These are phyloP conservation scores for Oryza glaberrima DNA, from an alignment of 176 grass and related monocot species.

Conservation along the genomic window DNA sequence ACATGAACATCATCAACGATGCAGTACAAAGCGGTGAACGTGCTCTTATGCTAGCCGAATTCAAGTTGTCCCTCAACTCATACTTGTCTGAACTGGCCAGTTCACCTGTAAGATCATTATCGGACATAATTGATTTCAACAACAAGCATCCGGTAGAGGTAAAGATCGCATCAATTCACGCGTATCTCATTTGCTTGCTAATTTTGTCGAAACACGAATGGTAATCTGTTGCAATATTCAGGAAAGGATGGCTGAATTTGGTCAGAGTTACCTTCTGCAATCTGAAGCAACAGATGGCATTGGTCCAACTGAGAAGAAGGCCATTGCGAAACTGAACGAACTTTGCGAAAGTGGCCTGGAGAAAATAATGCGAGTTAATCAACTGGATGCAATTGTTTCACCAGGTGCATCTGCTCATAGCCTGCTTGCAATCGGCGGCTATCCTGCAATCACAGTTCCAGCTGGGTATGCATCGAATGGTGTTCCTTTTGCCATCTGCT, in stretches of 20 bases:
- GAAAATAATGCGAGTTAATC: conserved; percentile 59
- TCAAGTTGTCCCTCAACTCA: conserved; percentile 70
- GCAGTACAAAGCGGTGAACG: conserved; percentile 53
- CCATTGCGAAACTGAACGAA: conserved; percentile 56
- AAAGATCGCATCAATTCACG: background rate
- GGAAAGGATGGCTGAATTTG: conserved; percentile 69
- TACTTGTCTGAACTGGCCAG: conserved; percentile 67
- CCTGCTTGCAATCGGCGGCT: conserved; percentile 70
- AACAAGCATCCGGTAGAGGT: conserved; percentile 59
- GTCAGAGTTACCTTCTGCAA: conserved; percentile 60
- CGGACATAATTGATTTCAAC: conserved; percentile 79
- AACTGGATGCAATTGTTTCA: conserved; percentile 67
- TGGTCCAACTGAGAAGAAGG: conserved; percentile 50
- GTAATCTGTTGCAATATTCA: conserved; percentile 1
- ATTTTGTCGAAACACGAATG: background rate
- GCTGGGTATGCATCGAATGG: conserved; percentile 62
- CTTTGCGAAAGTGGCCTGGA: conserved; percentile 59
- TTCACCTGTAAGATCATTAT: conserved; percentile 68
- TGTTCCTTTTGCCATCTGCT: conserved; percentile 65
- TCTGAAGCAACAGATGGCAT: conserved; percentile 69
- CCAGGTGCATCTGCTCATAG: conserved; percentile 49
- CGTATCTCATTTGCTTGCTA: background rate
- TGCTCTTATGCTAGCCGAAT: conserved; percentile 67
- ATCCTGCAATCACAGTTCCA: conserved; percentile 70
- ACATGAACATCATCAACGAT: conserved; percentile 62